Base-by-base conservation (phyloP, 768 basidiomycete genomes). In the Boletus reticulatus region DNA sequence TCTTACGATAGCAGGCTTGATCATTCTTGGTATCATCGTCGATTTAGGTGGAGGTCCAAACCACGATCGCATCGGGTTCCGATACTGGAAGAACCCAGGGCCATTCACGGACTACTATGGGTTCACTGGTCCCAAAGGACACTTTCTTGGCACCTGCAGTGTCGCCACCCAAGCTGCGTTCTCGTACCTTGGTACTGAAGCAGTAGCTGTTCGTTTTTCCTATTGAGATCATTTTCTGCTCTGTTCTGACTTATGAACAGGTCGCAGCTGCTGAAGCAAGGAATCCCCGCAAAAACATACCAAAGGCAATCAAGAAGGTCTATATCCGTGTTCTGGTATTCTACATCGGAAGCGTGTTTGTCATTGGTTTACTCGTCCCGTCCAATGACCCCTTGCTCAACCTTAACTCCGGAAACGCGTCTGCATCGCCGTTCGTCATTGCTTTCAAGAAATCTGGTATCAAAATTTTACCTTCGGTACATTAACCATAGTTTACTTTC, bases 21-120 rank as follows among this genome's bases (percentile, higher is more conserved):
- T 55, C 1, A 38, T 55, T n/a, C 42, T 55, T 10, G 53, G 53
- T 14, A 55, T 55, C 20, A 24, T 55, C 16, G 42, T 55, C 13
- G 53, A 55, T 36, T 31, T 55, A 14, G 53, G 53, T 29, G 53
- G 53, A 20, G 42, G 48, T 22, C 48, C 53, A 14, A 49, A 13
- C 1, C 53, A 49, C 12, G 53, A 55, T 49, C 48, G 36, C 7
- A 44, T 55, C 31, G 53, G 53, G 19, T 55, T 78, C 58, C 73
- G 75, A 2, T 79, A 75, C 64, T 78, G 76, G 76, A 75, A 69
- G 44, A 48, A 84, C 6, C 53, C 53, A 9, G 53, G 53, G 10
- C 53, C 53, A 11, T 55, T 55, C 27, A 8, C 36, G 2, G 4
- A 38, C 36, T 55, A 49, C 11, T 7, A 13, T 17, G 53, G 48